Base-by-base conservation (phyloP, 164 flowering plant species). In the Protea cynaroides region DNA sequence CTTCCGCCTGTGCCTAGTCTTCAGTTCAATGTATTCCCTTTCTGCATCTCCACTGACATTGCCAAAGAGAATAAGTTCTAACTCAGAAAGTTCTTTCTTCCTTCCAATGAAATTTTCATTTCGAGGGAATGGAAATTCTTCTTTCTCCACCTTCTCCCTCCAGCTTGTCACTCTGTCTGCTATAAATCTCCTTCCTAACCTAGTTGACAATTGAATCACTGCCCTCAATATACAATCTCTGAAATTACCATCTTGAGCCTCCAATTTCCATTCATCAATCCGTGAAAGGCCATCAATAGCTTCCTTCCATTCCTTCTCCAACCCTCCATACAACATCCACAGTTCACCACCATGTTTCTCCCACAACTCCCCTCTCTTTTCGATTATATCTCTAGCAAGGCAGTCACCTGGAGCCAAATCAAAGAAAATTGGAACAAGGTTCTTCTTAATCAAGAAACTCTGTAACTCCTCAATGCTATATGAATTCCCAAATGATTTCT, bases 291-390 rank as follows among this genome's bases (percentile, higher is more conserved):
- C 81, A 62, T 74, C 66, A 29, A 94, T 77, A 0, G 96, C 97
- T 64, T 91, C 96, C 70, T 70, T 89, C 99, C 99, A 94, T 70
- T 89, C 96, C 67, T 81, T 83, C 78, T 91, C 99, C 49, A 89
- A 63, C 10, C 99, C 99, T 29, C 88, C 92, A 59, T 94, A 94
- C 29, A 72, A 55, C 59, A 68, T 69, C 97, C 99, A 91, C 0
- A 91, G 71, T 75, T 89, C 93, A 13, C 96, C 97, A 21, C 99
- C 97, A 68, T 86, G 77, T 66, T 82, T 82, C 53, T 91, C 99
- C 97, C 97, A 94, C 65, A 84, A 50, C 37, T 89, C 95, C 12
- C 97, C 96, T 62, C 95, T 73, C 73, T 67, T 89, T 81, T 93
- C 97, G 38, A 90, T 78, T 60, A 93, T 93, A 66, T 90, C 98